Percentiles rank a stretch among this genome's conserved stretches.
Evolutionary conservation across 2,329 filamentous ascomycete genomes (phyloP).

Genomic region (Ilyonectria sp.): DNA sequence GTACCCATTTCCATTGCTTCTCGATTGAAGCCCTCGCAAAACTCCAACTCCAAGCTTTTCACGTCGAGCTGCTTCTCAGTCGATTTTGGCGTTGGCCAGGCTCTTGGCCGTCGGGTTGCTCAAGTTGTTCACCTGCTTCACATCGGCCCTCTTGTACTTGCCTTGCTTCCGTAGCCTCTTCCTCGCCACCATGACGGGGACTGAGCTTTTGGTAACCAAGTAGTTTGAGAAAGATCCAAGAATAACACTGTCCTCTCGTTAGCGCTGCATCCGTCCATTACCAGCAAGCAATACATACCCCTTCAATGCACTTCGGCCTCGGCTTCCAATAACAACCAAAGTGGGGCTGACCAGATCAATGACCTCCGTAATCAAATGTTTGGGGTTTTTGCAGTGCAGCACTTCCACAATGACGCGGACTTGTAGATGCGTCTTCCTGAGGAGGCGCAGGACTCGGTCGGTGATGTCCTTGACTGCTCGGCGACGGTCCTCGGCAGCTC

Average conservation of each 20-base stretch:
- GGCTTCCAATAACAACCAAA: conserved; percentile 91
- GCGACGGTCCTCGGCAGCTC: conserved; percentile 83
- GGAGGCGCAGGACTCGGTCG: conserved; percentile 84
- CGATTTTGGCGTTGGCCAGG: conserved; percentile 82
- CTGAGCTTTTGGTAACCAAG: conserved; percentile 94
- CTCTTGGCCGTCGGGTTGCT: conserved; percentile 77
- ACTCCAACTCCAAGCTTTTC: not conserved
- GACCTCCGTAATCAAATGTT: conserved; percentile 96
- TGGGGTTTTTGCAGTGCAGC: conserved; percentile 97
- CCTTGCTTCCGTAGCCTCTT: conserved; percentile 91
- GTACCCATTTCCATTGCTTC: not conserved
- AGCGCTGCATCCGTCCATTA: conserved; percentile 39
- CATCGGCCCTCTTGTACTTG: conserved; percentile 79
- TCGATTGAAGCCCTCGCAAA: not conserved
- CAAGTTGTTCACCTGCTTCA: conserved; percentile 87
- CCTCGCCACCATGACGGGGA: conserved; percentile 97
- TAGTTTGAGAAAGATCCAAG: conserved; percentile 98
- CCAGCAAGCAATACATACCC: conserved; percentile 72
- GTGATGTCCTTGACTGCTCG: conserved; percentile 88
- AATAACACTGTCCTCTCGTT: conserved; percentile 78
- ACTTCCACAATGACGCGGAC: conserved; percentile 96
- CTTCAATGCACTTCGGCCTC: conserved; percentile 92
- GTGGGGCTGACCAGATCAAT: conserved; percentile 95
- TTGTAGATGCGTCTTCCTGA: conserved; percentile 93
- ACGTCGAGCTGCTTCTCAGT: conserved; percentile 62